Base-by-base conservation (phyloP, 2,329 filamentous ascomycete genomes). In the Chaetomium sp. region DNA sequence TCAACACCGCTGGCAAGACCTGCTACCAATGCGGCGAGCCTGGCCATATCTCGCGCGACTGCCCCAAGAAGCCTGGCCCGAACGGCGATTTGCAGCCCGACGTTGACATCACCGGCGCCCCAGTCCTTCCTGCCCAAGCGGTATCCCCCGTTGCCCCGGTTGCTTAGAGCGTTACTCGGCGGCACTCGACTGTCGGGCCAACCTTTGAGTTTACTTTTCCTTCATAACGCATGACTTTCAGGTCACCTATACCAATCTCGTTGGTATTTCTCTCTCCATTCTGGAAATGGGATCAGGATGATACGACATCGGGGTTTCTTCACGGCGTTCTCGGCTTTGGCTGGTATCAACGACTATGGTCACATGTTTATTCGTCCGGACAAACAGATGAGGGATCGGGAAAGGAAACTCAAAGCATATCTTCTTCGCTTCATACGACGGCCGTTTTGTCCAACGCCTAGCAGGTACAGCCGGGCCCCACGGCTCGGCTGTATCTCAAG, bases 21-120 rank as follows among this genome's bases (percentile, higher is more conserved):
- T 99, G 94, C 84, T 99, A 99, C 79, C 88, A 91, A 73, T 99
- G 94, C 71, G 90, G 92, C 63, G 89, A 96, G 77, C 85, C 91
- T 56, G 94, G 94, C 52, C 92, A 97, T 75, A 97, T 97, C 74
- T 95, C 90, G 57, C 88, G 92, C 61, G 92, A 97, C 66, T 96
- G 94, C 79, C 88, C 91, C 57, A 73, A 91, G 83, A 85, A 87
- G 83, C 73, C 69, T 57, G 73, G 69, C 58, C 71, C 73, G 64
- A 75, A 73, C 65, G 76, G 75, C 64, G 80, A 82, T 62, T 59
- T 78, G 57, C 66, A 67, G 61, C 70, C 66, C 49, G 74, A 78
- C 58, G 72, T 75, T 50, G 75, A 78, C 53, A 60, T 78, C 57
- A 66, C 66, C 62, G 71, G 68, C 64, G 72, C 72, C 54, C 71